phyloP scores from a whole-genome alignment of 2,329 filamentous ascomycete species.

The Mycosphaerelloides madeirae region DNA sequence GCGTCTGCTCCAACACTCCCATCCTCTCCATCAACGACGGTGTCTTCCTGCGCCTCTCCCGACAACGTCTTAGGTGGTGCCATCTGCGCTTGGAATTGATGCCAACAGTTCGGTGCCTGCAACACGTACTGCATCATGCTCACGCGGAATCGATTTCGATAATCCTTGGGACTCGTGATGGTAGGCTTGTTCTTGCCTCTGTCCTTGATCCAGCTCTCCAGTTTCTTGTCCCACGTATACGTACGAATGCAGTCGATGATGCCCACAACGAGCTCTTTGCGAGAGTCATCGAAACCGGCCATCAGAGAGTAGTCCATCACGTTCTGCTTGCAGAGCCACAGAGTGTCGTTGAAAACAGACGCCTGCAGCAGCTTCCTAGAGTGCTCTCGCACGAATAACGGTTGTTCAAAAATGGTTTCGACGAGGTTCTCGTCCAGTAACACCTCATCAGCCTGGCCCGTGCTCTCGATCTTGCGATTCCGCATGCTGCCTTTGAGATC shows the following conservation, averaged over 20 bases:
- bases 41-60: slow-evolving; percentile 12
- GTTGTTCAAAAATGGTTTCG: slow-evolving; percentile 97
- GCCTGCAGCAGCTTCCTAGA: slow-evolving; percentile 88
- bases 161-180: slow-evolving; percentile 95
- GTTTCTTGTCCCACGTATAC: slow-evolving; percentile 99
- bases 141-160: slow-evolving; percentile 91
- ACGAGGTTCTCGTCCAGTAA: slow-evolving; percentile 98
- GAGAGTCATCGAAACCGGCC: slow-evolving; percentile 89
- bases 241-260: slow-evolving; percentile 98
- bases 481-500: slow-evolving; percentile 98
- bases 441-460: slow-evolving; percentile 93
- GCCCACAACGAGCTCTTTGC: slow-evolving; percentile 88
- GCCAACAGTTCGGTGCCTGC: slow-evolving; percentile 71
- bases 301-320: slow-evolving; percentile 99
- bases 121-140: slow-evolving; percentile 89
- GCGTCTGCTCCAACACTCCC: not conserved
- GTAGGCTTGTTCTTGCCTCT: slow-evolving; percentile 84
- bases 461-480: slow-evolving; percentile 94
- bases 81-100: slow-evolving; percentile 53
- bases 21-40: not conserved
- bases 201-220: slow-evolving; percentile 99
- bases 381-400: slow-evolving; percentile 90
- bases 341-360: slow-evolving; percentile 94
- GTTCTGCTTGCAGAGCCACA: slow-evolving; percentile 90
- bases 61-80: slow-evolving; percentile 29